Base-by-base conservation (phyloP, 2,329 filamentous ascomycete genomes). In the Xylaria polymorpha region DNA sequence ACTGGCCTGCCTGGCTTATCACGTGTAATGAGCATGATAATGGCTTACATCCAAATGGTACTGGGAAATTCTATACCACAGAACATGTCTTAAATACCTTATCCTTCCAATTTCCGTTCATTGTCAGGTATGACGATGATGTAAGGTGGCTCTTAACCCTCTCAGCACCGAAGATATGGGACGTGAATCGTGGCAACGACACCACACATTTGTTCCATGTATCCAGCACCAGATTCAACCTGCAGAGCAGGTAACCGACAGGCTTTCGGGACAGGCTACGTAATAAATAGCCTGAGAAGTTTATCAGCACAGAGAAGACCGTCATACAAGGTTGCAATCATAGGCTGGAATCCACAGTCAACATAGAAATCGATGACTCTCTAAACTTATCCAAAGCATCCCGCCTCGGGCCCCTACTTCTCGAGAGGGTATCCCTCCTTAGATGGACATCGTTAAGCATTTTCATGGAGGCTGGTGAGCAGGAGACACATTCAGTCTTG, bases 21-120 rank as follows among this genome's bases (percentile, higher is more conserved):
- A 20, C 57, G 57, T 55, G 48, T 61, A 64, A 50, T 61, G 43
- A 55, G 61, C 57, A 70, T 67, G 64, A 62, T 64, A 55, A 61
- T 55, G 64, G 29, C 46, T 61, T 60, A 35, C 58, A 41, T 63
- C 4, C 15, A 35, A 39, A 62, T 69, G 32, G 22, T 15, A 53
- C 62, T 32, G 15, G 25, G 41, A 22, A 57, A 35, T 32, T 56
- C 20, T 44, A 57, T 51, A 25, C 48, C 43, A 55, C 9, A 51
- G 39, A 14, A 43, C 10, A 18, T 15, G 12, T 44, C n/a, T 56
- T 50, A 18, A 2, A 37, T 60, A n/a, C 22, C 43, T 57, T 46
- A 14, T n/a, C n/a, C 14, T 50, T 43, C 20, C 0, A 14, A 39
- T 37, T 39, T 41, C 59, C 20, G n/a, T 55, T n/a, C n/a, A 32